Conservation (phyloP, 257 asterid species). For the Jacaranda mimosifolia region DNA sequence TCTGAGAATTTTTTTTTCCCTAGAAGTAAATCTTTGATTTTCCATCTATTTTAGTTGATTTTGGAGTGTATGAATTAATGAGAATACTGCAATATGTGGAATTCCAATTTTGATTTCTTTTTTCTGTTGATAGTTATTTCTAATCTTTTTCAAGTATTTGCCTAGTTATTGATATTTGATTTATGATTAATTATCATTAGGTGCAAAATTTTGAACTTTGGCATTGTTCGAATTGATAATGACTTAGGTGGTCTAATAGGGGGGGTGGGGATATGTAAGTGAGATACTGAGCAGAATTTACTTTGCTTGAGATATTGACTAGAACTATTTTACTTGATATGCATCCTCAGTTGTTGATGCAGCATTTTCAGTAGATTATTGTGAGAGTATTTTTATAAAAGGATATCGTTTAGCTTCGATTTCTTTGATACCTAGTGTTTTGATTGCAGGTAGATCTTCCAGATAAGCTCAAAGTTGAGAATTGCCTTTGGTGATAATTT, state of each 20-base stretch:
- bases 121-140: background rate
- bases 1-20: background rate
- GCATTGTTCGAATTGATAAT: background rate
- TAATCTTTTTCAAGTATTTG: background rate
- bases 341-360: background rate
- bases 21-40: too few relatives aligned
- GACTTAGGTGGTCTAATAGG: too few relatives aligned
- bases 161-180: conserved; percentile 6
- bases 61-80: background rate
- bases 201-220: background rate
- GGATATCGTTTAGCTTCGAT: background rate
- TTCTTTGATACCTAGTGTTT: too few relatives aligned
- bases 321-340: too few relatives aligned
- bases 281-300: too few relatives aligned
- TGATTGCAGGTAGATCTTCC: conserved; percentile 65
- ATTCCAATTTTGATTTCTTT: conserved; percentile 12
- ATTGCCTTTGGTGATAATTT: too few relatives aligned
- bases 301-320: too few relatives aligned
- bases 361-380: background rate
- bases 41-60: background rate
- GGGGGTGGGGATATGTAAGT: too few relatives aligned
- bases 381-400: background rate
- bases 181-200: background rate
- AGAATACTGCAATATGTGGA: background rate
- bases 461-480: conserved; percentile 63